phyloP scores from a whole-genome alignment of 2,329 filamentous ascomycete species.

The Diaporthe citri region DNA sequence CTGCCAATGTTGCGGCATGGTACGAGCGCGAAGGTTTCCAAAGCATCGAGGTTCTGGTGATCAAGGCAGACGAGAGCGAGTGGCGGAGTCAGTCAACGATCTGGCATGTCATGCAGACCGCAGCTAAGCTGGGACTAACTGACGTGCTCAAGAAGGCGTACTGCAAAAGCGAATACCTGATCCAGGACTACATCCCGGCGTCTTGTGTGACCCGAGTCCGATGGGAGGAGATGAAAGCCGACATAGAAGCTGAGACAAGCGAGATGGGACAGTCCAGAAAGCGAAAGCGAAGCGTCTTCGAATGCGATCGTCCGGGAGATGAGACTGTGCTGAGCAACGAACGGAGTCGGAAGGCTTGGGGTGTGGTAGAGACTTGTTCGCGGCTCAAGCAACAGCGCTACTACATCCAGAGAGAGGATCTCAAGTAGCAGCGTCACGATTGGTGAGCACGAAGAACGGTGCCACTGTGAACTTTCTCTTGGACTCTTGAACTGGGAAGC shows the following conservation, averaged over 20 bases:
- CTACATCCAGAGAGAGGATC: neutral
- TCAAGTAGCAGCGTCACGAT: neutral
- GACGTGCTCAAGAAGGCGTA: neutral
- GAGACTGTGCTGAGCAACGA: neutral
- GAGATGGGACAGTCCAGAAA: neutral
- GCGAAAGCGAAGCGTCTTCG: neutral
- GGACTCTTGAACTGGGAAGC: neutral
- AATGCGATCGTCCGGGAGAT: neutral
- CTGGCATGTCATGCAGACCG: neutral
- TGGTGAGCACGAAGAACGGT: neutral
- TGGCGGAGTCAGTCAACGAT: neutral
- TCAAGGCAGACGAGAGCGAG: neutral
- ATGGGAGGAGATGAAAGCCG: neutral
- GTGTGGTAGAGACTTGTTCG: neutral
- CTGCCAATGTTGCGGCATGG: neutral
- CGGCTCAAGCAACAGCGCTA: neutral
- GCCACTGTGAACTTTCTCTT: neutral
- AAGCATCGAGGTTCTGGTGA: neutral
- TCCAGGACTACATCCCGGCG: neutral
- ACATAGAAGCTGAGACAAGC: neutral
- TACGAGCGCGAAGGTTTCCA: neutral
- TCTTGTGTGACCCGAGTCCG: neutral
- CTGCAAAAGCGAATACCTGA: neutral
- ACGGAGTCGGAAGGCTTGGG: neutral
- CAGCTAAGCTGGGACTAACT: neutral